Base-by-base conservation (phyloP, 2,329 filamentous ascomycete genomes). In the Akanthomyces muscarius region DNA sequence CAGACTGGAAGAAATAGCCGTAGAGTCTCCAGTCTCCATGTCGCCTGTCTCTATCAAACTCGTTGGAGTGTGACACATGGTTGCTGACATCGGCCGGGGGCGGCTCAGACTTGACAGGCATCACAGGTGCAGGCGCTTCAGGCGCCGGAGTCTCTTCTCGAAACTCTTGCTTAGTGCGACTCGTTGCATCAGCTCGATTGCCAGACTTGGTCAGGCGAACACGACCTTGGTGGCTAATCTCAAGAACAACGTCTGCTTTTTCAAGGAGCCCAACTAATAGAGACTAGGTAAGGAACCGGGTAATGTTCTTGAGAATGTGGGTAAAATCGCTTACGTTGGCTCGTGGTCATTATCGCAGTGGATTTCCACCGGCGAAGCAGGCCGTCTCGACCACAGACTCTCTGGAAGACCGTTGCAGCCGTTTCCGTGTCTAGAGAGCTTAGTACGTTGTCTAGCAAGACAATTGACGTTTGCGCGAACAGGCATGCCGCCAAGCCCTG, bases 361-460 rank as follows among this genome's bases (percentile, higher is more conserved):
- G n/a, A 16, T n/a, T 42, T 42, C 52, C 52, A 18, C 1, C 14
- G 52, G 16, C 36, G 33, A 11, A 55, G 33, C 7, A 55, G 33
- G 1, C 52, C 52, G 3, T 42, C 3, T 16, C 5, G 33, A 4
- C 52, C 52, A 16, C 33, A 55, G 2, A 55, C n/a, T 4, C 36
- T 16, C 5, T 42, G 4, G 23, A 55, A 55, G 25, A 55, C 36
- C 13, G 25, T 4, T 4, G 8, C 2, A 8, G 52, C 52, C 13
- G 52, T 55, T 5, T 41, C 6, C 1, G 36, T 16, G 10, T 68
- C 66, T 1, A 68, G 53, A 5, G 63, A 64, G 28, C 57, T 65
- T 41, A 68, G 65, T 0, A 58, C 52, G 51, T 68, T 64, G 28
- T 68, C 66, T n/a, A 68, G n/a, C 13, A 68, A 28, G 16, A 63